Conservation (phyloP, 2,329 filamentous ascomycete genomes). For the Chaetoscypha palmicola region DNA sequence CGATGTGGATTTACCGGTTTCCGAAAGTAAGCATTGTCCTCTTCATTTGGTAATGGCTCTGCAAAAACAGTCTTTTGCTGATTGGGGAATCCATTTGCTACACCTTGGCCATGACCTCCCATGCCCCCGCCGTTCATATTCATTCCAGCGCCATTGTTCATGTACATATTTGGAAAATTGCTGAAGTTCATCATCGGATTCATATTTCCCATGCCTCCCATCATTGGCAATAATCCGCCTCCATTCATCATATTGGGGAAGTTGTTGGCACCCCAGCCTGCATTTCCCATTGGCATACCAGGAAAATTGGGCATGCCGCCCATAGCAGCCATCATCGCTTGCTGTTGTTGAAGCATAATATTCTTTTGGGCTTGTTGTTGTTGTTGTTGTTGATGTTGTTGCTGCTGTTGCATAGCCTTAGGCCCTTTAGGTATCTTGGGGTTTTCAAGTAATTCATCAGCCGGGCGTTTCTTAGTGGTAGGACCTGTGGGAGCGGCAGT, state of each 20-base stretch:
- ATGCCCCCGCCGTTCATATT: conserved; percentile 30
- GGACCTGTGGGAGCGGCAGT: background rate
- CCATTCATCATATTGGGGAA: conserved; percentile 16
- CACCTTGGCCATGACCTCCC: conserved; percentile 28
- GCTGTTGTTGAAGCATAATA: conserved; percentile 40
- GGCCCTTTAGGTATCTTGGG: conserved; percentile 59
- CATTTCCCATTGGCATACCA: conserved; percentile 27
- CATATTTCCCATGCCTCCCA: conserved; percentile 35
- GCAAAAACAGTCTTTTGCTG: conserved; percentile 44
- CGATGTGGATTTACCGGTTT: conserved; percentile 94
- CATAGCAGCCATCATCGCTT: conserved; percentile 39
- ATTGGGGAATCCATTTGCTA: conserved; percentile 41
- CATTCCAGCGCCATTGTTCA: conserved; percentile 11
- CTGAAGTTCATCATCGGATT: conserved; percentile 30
- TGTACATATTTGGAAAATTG: conserved; percentile 34
- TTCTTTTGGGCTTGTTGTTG: conserved; percentile 34
- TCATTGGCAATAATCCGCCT: conserved; percentile 32
- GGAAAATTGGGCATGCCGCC: conserved; percentile 28
- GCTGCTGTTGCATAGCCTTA: conserved; percentile 53
- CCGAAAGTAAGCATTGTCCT: conserved; percentile 89
- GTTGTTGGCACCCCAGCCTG: conserved; percentile 22
- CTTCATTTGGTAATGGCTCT: conserved; percentile 52
- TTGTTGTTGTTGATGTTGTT: conserved; percentile 41
- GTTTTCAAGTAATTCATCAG: conserved; percentile 63
- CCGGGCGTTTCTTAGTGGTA: conserved; percentile 66